These are phyloP conservation scores for Ogataea pilisensis DNA, from an alignment of 805 yeast genomes.

Conservation along the genomic window DNA sequence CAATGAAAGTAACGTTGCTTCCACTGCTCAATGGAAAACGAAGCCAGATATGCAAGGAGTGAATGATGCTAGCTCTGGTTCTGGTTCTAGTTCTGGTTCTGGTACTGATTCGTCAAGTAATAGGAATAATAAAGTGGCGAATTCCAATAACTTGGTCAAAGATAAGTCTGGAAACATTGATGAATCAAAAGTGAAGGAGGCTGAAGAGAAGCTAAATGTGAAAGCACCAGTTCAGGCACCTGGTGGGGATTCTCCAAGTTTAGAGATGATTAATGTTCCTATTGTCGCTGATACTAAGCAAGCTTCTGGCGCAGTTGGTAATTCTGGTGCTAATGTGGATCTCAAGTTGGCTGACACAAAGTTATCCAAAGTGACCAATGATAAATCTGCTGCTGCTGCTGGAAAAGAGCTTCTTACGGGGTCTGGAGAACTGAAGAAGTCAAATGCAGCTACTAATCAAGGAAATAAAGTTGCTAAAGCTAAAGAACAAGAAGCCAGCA, in stretches of 20 bases:
- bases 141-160: slow-evolving; percentile 26
- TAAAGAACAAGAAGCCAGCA: background rate
- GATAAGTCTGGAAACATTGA: slow-evolving; percentile 36
- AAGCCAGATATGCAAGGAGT: background rate
- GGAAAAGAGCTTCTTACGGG: background rate
- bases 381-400: too few relatives aligned
- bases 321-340: background rate
- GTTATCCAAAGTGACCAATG: background rate
- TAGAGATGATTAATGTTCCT: slow-evolving; percentile 6
- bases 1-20: slow-evolving; percentile 1
- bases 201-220: slow-evolving; percentile 29
- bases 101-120: too few relatives aligned
- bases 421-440: slow-evolving; percentile 1
- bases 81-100: too few relatives aligned
- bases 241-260: slow-evolving; percentile 10
- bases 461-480: slow-evolving; percentile 3
- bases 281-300: slow-evolving; percentile 9
- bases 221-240: slow-evolving; percentile 23
- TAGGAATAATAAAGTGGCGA: background rate
- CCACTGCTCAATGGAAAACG: background rate
- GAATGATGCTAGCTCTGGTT: too few relatives aligned
- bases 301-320: background rate
- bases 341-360: slow-evolving; percentile 1
- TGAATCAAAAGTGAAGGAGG: slow-evolving; percentile 37
- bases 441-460: slow-evolving; percentile 1